phyloP scores from a whole-genome alignment of 805 yeast genomes.

The Komagataella phaffii region DNA sequence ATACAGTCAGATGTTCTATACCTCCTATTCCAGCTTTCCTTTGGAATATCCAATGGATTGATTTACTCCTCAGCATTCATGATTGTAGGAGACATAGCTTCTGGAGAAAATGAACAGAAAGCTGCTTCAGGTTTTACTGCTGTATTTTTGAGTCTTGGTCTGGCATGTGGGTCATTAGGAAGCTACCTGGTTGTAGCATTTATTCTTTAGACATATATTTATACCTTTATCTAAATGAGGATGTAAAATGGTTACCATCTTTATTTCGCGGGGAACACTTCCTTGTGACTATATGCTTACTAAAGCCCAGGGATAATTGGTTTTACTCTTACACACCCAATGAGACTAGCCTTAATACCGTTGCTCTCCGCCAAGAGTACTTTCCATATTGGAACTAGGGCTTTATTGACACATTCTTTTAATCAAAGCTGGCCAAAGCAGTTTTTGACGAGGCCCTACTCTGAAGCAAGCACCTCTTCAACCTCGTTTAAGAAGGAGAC shows the following conservation, averaged over 20 bases:
- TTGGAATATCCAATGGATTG: constrained; percentile 87
- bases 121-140: constrained; percentile 94
- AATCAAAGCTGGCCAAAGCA: background rate
- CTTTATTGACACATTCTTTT: background rate
- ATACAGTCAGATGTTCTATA: constrained; percentile 52
- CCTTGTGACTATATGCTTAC: background rate
- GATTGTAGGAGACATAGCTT: constrained; percentile 49
- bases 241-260: background rate
- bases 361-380: background rate
- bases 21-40: constrained; percentile 53
- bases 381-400: background rate
- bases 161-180: constrained; percentile 64
- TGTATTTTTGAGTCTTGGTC: constrained; percentile 63
- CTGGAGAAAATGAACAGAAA: constrained; percentile 48
- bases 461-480: background rate
- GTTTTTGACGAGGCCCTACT: background rate
- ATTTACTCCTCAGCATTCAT: constrained; percentile 69
- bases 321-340: background rate
- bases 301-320: background rate
- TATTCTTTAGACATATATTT: background rate
- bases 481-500: background rate
- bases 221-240: background rate
- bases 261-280: background rate
- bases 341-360: background rate
- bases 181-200: constrained; percentile 50